Evolutionary conservation across 345 rosid species (phyloP), one percentile per base, ranked within the genome.

Genomic region (Rhodomyrtus tomentosa): DNA sequence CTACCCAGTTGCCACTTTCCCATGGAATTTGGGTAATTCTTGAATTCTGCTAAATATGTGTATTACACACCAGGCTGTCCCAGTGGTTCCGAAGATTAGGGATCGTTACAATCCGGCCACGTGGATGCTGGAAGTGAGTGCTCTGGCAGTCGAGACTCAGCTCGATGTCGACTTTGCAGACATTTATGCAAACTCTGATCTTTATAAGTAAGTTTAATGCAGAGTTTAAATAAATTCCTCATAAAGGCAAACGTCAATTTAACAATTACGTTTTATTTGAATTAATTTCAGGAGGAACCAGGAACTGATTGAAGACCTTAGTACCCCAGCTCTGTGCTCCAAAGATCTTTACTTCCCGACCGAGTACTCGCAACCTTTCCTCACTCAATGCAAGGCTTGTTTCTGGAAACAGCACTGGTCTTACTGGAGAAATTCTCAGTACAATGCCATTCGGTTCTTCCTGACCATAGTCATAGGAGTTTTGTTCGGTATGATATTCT

Each of bases 61-160:
- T 20, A 55, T 83, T 36, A 36, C 82, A 36, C 82, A 55, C 22
- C 88, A 95, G 98, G 95, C 93, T 55, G 53, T 95, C 42, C 92
- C 88, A 51, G 96, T 96, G 36, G 93, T 95, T 87, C 86, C 93
- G 0, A 92, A 90, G 90, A 93, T 94, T 83, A 91, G 83, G 51
- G 93, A 90, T 5, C 93, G 96, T 52, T 87, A 89, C 86, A 95
- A 95, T 88, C 98, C 98, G 16, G 98, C 98, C 14, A 92, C 98
- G 40, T 95, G 98, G 98, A 94, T 95, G 98, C 95, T 95, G 72
- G 98, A 95, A n/a, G 81, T 87, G 29, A 84, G 48, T 25, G 36
- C 84, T 55, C 21, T 56, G 0, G 40, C 55, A 56, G 80, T 54
- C 9, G 87, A 87, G 58, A 55, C 83, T 48, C 83, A 76, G 45